Percentiles rank a stretch among this genome's conserved stretches.
Evolutionary conservation across 805 yeast genomes (phyloP).

Genomic region (Yamadazyma philogaea): DNA sequence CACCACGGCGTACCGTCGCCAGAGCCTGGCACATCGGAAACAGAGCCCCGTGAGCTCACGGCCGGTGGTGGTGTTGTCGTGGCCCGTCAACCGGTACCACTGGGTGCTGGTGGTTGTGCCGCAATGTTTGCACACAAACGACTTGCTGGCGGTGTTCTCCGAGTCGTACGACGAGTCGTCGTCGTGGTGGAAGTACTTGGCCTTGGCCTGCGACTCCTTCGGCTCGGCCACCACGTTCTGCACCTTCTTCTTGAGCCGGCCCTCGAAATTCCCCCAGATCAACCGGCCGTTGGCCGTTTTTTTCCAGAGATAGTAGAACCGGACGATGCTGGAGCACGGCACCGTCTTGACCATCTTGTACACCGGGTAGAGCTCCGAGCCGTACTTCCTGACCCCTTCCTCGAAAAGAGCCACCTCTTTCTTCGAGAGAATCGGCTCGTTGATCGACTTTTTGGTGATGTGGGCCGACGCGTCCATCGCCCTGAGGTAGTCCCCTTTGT

Average conservation of each 20-base stretch:
- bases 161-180: slow-evolving; percentile 73
- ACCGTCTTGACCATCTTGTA: slow-evolving; percentile 70
- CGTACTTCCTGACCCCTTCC: slow-evolving; percentile 65
- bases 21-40: slow-evolving; percentile 79
- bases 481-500: slow-evolving; percentile 45
- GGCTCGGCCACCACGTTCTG: slow-evolving; percentile 28
- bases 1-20: slow-evolving; percentile 84
- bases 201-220: slow-evolving; percentile 12
- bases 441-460: slow-evolving; percentile 55
- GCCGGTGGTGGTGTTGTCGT: slow-evolving; percentile 18
- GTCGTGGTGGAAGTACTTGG: slow-evolving; percentile 51
- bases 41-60: slow-evolving; percentile 60
- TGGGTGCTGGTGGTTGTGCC: slow-evolving; percentile 48
- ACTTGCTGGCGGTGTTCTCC: slow-evolving; percentile 43
- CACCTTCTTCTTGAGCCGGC: slow-evolving; percentile 59
- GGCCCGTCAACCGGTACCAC: slow-evolving; percentile 75
- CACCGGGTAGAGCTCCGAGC: slow-evolving; percentile 77
- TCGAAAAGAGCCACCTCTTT: slow-evolving; percentile 71
- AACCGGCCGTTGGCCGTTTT: slow-evolving; percentile 70
- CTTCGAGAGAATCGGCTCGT: slow-evolving; percentile 71
- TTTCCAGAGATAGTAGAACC: slow-evolving; percentile 91
- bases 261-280: slow-evolving; percentile 82
- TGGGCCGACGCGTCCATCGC: slow-evolving; percentile 47
- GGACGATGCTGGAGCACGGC: slow-evolving; percentile 71
- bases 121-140: slow-evolving; percentile 73